Base-by-base conservation (phyloP, 768 basidiomycete species). In the Cyathus striatus region DNA sequence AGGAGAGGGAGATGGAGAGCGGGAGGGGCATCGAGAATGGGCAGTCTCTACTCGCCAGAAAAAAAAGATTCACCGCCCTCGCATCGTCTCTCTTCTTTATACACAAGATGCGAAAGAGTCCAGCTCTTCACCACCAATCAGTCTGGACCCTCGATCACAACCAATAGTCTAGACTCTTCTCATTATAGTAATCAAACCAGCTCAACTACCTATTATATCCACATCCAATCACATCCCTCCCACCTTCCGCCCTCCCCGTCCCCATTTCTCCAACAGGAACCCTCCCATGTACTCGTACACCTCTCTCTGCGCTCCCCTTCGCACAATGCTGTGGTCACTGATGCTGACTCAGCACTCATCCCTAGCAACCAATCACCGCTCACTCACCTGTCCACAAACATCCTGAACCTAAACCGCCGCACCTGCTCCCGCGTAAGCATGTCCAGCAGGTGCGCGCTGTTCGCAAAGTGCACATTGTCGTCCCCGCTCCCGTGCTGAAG, bases 381-480 rank as follows among this genome's bases (percentile, higher is more conserved):
- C 17, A 56, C 77, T 55, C 45, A 90, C 86, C 90, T 91, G 64
- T 99, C 96, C 18, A 92, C 92, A 65, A 97, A 99, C 89, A 97
- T 90, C 57, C 94, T 78, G 65, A 97, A 96, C 55, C 85, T 75
- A 55, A 84, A 88, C 47, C 75, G 74, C 53, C 84, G 72, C 35
- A 97, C 76, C 43, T 81, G 69, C 20, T 72, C 82, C 52, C 70
- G 67, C 0, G 93, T 97, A 52, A 99, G 77, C 83, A 96, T 93
- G 62, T 98, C 95, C 25, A 99, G 64, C 54, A 99, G 57, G 51
- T 88, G 88, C 10, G 92, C 92, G 42, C 87, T 82, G 65, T 99
- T 94, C 27, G 87, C 79, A 55, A 79, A 93, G 63, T 99, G 96
- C 35, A 99, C 93, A 56, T 98, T 98, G 59, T 98, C 95, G 59